Percentiles rank a stretch among this genome's conserved stretches.
These are phyloP conservation scores for Xylaria acuta DNA, from an alignment of 495 filamentous ascomycete genomes.

Conservation along the genomic window DNA sequence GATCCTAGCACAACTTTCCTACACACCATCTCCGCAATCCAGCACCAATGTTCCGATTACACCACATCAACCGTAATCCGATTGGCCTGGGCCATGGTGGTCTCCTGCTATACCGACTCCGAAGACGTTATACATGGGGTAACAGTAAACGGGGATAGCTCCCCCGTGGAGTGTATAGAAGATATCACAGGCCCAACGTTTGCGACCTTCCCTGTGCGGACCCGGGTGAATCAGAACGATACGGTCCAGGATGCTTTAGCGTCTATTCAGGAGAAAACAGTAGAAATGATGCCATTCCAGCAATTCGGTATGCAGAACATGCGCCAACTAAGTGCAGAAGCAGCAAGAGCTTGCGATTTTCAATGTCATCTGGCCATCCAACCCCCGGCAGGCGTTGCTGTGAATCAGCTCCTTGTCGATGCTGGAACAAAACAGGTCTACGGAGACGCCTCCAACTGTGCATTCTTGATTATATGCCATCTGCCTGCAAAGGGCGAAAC, in stretches of 20 bases:
- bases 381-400: not conserved
- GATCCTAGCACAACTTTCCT: too few relatives aligned
- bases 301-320: constrained; percentile 51
- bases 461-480: constrained; percentile 7
- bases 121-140: constrained; percentile 43
- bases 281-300: constrained; percentile 49
- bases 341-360: constrained; percentile 38
- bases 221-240: constrained; percentile 30
- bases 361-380: constrained; percentile 35
- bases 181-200: constrained; percentile 57
- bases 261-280: constrained; percentile 39
- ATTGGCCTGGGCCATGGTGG: constrained; percentile 46
- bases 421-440: not conserved
- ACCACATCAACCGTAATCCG: constrained; percentile 31
- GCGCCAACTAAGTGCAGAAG: constrained; percentile 29
- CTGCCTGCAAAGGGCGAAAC: not conserved
- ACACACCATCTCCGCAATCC: too few relatives aligned
- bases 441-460: not conserved
- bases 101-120: constrained; percentile 32
- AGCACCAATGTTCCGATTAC: not conserved
- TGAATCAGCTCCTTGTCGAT: not conserved
- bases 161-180: constrained; percentile 49
- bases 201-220: constrained; percentile 61
- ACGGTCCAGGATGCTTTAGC: constrained; percentile 1
- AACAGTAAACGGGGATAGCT: constrained; percentile 54